A percentile compares a stretch with the other conserved stretches of the same genome.
Evolutionary conservation across 176 grass and related monocot genomes (phyloP).

Genomic region (Panicum miliaceum): DNA sequence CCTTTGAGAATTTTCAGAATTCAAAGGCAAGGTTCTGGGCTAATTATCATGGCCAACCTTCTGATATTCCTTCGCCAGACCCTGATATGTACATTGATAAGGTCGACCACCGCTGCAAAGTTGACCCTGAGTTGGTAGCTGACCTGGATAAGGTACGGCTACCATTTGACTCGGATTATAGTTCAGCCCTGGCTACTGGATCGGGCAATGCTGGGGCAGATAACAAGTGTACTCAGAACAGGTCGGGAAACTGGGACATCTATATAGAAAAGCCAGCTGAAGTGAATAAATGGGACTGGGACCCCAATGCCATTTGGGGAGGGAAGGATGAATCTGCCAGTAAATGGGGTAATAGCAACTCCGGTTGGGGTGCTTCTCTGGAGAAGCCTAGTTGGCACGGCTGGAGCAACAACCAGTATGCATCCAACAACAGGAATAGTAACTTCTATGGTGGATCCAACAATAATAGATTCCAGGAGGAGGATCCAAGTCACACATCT

Average conservation of each 20-base stretch:
- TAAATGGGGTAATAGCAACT: conserved; percentile 38
- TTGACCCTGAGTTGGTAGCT: conserved; percentile 47
- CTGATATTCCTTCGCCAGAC: conserved; percentile 40
- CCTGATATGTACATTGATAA: conserved; percentile 49
- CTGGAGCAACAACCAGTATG: conserved; percentile 23
- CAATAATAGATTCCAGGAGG: background rate
- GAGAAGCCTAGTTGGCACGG: conserved; percentile 3
- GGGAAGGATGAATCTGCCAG: conserved; percentile 24
- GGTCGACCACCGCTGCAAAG: conserved; percentile 33
- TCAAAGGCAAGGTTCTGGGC: conserved; percentile 48
- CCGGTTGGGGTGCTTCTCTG: conserved; percentile 40
- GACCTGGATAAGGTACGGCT: conserved; percentile 37
- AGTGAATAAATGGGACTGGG: conserved; percentile 53
- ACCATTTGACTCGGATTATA: conserved; percentile 33
- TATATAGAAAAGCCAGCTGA: conserved; percentile 50
- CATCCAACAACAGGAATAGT: conserved; percentile 13
- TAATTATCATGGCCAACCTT: conserved; percentile 48
- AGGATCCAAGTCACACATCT: background rate
- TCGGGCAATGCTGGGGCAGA: background rate
- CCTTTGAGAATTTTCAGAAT: conserved; percentile 52
- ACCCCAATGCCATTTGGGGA: conserved; percentile 30
- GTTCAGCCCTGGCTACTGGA: conserved; percentile 16
- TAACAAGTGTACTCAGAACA: conserved; percentile 24
- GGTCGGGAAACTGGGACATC: conserved; percentile 49
- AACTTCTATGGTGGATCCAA: conserved; percentile 15